Percentiles rank a stretch among this genome's conserved stretches.
These are phyloP conservation scores for Keithomyces neogunnii DNA, from an alignment of 2,329 filamentous ascomycete species.

Conservation along the genomic window DNA sequence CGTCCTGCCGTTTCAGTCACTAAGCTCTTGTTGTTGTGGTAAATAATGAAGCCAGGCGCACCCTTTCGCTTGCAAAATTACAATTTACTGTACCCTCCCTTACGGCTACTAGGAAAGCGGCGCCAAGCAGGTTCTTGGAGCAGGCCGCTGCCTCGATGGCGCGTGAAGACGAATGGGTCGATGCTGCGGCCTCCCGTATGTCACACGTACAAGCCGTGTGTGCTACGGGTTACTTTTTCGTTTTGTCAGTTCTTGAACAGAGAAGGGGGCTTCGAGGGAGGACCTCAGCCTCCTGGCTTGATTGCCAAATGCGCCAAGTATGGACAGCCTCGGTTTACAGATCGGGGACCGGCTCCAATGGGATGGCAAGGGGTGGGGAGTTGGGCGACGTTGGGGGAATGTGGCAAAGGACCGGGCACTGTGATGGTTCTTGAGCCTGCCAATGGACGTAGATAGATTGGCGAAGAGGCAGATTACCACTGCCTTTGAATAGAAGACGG, in stretches of 20 bases:
- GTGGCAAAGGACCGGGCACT: conserved; percentile 20
- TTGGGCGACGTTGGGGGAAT: conserved; percentile 14
- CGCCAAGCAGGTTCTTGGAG: conserved; percentile 37
- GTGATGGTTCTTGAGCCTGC: conserved; percentile 22
- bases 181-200: conserved; percentile 42
- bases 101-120: conserved; percentile 18
- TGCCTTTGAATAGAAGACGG: conserved; percentile 34
- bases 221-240: conserved; percentile 17
- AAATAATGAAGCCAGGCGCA: conserved; percentile 6
- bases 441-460: conserved; percentile 15
- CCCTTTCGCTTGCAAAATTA: conserved; percentile 7
- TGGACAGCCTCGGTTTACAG: conserved; percentile 15
- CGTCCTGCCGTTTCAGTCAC: conserved; percentile 20
- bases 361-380: conserved; percentile 2
- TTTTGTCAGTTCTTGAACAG: conserved; percentile 23
- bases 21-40: conserved; percentile 20
- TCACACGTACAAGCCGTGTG: conserved; percentile 13
- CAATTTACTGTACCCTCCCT: conserved; percentile 18
- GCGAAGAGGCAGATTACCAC: neutral
- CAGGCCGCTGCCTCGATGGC: conserved; percentile 11
- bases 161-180: conserved; percentile 37
- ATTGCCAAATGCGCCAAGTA: conserved; percentile 9
- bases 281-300: conserved; percentile 2
- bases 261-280: neutral
- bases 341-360: conserved; percentile 16